These are phyloP conservation scores for Aspergillus steynii DNA, from an alignment of 495 filamentous ascomycete genomes.

Conservation along the genomic window DNA sequence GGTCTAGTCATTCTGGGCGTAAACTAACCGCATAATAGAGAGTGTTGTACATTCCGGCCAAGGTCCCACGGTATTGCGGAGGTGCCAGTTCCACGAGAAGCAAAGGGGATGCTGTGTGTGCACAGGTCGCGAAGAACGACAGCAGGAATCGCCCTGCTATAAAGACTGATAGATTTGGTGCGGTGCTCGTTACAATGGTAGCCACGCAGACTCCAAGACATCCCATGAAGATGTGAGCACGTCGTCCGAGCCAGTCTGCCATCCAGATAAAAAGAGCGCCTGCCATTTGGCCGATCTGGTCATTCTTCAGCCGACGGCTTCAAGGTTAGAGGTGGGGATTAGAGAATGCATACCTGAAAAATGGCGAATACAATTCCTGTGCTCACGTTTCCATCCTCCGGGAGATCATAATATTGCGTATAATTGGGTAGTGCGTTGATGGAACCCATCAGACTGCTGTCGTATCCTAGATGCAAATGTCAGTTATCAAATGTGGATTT, in stretches of 20 bases:
- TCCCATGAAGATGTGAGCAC: constrained; percentile 14
- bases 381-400: constrained; percentile 13
- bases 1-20: constrained; percentile 8
- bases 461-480: constrained; percentile 8
- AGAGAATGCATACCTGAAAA: constrained; percentile 12
- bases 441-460: constrained; percentile 15
- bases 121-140: constrained; percentile 69
- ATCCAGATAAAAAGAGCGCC: constrained; percentile 19
- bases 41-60: constrained; percentile 64
- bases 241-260: constrained; percentile 15
- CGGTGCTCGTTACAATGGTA: constrained; percentile 11
- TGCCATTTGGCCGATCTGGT: constrained; percentile 15
- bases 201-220: constrained; percentile 17
- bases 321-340: too few species aligned
- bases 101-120: constrained; percentile 64
- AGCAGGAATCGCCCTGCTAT: constrained; percentile 75
- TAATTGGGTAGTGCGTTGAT: constrained; percentile 17
- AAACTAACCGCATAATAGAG: constrained; percentile 62
- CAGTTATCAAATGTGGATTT: not conserved
- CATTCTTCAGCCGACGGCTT: not conserved
- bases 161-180: constrained; percentile 45
- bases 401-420: constrained; percentile 8
- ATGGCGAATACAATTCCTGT: constrained; percentile 18
- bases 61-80: constrained; percentile 64
- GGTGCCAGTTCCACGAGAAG: constrained; percentile 74